These are phyloP conservation scores for Fusarium bulbicola DNA, from an alignment of 2,329 filamentous ascomycete genomes.

Conservation along the genomic window DNA sequence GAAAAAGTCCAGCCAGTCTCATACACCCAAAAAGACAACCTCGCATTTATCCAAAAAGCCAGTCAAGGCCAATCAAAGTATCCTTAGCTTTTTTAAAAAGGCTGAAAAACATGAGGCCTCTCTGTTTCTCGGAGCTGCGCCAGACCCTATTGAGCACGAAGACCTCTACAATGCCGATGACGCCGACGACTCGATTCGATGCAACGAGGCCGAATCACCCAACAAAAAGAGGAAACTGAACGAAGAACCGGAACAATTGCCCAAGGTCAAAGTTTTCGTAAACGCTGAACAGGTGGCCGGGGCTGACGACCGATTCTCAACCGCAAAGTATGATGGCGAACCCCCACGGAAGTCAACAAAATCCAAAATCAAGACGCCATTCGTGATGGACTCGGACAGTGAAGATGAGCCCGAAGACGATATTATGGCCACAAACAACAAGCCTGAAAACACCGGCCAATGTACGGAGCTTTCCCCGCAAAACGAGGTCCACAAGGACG, in stretches of 20 bases:
- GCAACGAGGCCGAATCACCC: constrained; percentile 48
- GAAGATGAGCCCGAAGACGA: constrained; percentile 48
- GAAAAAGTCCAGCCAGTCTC: constrained; percentile 46
- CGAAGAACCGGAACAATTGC: constrained; percentile 24
- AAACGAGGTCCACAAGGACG: constrained; percentile 31
- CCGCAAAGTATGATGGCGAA: constrained; percentile 47
- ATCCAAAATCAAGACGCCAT: constrained; percentile 57
- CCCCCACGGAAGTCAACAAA: constrained; percentile 32
- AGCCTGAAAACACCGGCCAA: constrained; percentile 18
- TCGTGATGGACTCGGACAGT: constrained; percentile 75
- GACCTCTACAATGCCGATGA: constrained; percentile 45
- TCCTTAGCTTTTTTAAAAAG: constrained; percentile 80
- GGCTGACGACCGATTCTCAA: constrained; percentile 35
- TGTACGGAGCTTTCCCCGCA: constrained; percentile 37
- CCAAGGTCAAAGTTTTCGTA: background rate
- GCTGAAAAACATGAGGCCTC: constrained; percentile 66
- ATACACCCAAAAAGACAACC: constrained; percentile 46
- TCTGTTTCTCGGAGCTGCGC: constrained; percentile 60
- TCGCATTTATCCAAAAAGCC: constrained; percentile 47
- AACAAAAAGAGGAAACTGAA: constrained; percentile 45
- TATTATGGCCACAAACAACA: background rate
- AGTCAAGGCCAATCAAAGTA: constrained; percentile 67
- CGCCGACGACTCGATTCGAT: constrained; percentile 42
- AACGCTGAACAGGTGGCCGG: constrained; percentile 11
- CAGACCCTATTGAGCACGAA: constrained; percentile 33